Evolutionary conservation across 345 rosid species (phyloP).

Genomic region (Brassica nigra): DNA sequence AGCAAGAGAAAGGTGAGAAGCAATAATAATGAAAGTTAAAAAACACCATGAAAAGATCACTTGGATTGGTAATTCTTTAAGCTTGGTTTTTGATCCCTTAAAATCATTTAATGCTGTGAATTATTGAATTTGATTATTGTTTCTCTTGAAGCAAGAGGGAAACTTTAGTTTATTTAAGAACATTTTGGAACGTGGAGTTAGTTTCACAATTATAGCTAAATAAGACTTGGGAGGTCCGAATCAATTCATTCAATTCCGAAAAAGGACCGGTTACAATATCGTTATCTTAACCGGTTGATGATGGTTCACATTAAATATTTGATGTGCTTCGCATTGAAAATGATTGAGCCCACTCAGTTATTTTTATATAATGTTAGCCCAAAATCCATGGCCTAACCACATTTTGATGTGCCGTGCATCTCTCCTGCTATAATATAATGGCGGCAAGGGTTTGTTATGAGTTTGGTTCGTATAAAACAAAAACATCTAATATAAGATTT

Average conservation of each 20-base stretch:
- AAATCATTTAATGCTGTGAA: conserved; percentile 35
- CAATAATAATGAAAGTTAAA: conserved; percentile 36
- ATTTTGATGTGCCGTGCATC: conserved; percentile 21
- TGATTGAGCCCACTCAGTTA: conserved; percentile 15
- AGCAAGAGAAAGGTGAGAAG: conserved; percentile 35
- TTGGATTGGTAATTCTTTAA: conserved; percentile 37
- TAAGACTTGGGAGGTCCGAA: conserved; percentile 18
- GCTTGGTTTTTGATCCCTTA: conserved; percentile 29
- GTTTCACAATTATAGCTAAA: conserved; percentile 22
- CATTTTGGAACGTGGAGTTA: neutral
- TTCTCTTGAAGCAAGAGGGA: conserved; percentile 40
- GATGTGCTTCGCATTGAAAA: conserved; percentile 34
- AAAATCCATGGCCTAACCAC: conserved; percentile 36
- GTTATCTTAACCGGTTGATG: conserved; percentile 35
- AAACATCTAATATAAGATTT: neutral
- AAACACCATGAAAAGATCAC: conserved; percentile 12
- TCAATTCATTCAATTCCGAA: conserved; percentile 35
- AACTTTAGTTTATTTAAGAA: neutral
- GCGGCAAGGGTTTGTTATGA: conserved; percentile 18
- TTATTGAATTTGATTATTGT: conserved; percentile 17
- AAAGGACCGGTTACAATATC: conserved; percentile 37
- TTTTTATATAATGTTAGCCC: conserved; percentile 18
- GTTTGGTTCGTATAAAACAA: conserved; percentile 20
- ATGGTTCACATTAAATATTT: conserved; percentile 19
- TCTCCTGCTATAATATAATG: conserved; percentile 6